Base-by-base conservation (phyloP, 78 protist species). In the Monosiga brevicollis region DNA sequence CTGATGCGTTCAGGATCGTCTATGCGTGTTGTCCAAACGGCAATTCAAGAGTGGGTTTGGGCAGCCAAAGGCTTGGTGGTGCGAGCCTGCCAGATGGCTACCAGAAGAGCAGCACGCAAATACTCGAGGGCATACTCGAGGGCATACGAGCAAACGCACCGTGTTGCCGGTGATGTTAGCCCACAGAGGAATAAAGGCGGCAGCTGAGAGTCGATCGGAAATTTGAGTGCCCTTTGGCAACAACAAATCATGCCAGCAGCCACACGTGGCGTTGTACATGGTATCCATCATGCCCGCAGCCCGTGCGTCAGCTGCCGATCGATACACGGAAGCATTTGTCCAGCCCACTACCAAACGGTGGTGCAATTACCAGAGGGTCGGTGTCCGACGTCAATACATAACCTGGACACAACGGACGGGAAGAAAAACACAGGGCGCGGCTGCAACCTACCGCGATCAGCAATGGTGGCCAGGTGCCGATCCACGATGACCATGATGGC, bases 401-500 rank as follows among this genome's bases (percentile, higher is more conserved):
- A 15, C 29, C 78, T 15, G 34, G 11, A 82, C 23, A 83, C 22
- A 9, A 49, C 62, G 29, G 29, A 49, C 62, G 15, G 29, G 15
- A 20, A 49, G 29, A 49, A 6, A 49, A 6, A 49, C 62, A 15
- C 62, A 6, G 62, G 62, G 62, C 29, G 62, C 29, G 62, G 62
- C 29, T 6, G 29, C 29, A 49, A 6, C 29, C 29, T 49, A 49
- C 62, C 62, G 62, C 20, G 25, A 11, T 0, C 39, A 38, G 72
- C 76, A 25, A 84, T 78, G 6, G 34, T 0, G 20, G 91, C 54
- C 15, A 89, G 72, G 29, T 37, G 49, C n/a, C 37, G 24, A 41
- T 88, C 84, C 24, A 72, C 6, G 1, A 20, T 0, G 80, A 20
- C 54, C 49, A 84, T 34, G 62, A 91, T 75, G 0, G 78, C 22